These are phyloP conservation scores for Candida krabiensis DNA, from an alignment of 805 yeast genomes.

Conservation along the genomic window DNA sequence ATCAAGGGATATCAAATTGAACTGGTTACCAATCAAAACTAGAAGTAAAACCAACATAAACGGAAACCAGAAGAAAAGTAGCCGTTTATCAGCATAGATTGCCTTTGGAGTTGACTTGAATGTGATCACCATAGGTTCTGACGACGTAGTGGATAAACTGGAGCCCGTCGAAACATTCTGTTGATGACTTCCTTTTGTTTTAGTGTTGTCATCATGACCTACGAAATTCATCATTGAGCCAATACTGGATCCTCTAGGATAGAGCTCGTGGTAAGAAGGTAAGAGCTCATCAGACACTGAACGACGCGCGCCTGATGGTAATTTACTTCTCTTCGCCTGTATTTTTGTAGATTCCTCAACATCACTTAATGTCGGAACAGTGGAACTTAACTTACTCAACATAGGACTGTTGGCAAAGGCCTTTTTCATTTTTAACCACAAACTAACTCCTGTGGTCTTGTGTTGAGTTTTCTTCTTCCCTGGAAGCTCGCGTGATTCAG, in stretches of 20 bases:
- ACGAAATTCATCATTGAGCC: constrained; percentile 30
- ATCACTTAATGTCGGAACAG: constrained; percentile 13
- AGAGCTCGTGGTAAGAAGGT: constrained; percentile 75
- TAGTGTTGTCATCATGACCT: constrained; percentile 22
- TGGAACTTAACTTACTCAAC: constrained; percentile 1
- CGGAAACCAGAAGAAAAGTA: constrained; percentile 91
- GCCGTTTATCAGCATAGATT: constrained; percentile 73
- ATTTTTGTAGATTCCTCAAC: constrained; percentile 6
- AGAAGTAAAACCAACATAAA: constrained; percentile 57
- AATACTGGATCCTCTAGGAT: constrained; percentile 49
- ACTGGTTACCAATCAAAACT: constrained; percentile 30
- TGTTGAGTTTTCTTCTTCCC: constrained; percentile 3
- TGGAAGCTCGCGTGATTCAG: too few species aligned
- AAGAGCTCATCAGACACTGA: constrained; percentile 45
- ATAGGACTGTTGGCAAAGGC: constrained; percentile 22
- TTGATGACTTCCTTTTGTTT: constrained; percentile 4
- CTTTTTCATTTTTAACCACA: constrained; percentile 34
- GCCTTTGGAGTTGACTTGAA: constrained; percentile 39
- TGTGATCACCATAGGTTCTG: constrained; percentile 19
- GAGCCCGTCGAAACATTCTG: constrained; percentile 2
- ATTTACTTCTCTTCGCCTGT: not conserved
- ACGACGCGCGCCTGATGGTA: constrained; percentile 11
- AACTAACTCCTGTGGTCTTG: constrained; percentile 22
- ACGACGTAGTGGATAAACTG: not conserved
- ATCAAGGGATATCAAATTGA: constrained; percentile 25